Evolutionary conservation across 75 land plant species (phyloP).

Genomic region (Pinus tabuliformis): DNA sequence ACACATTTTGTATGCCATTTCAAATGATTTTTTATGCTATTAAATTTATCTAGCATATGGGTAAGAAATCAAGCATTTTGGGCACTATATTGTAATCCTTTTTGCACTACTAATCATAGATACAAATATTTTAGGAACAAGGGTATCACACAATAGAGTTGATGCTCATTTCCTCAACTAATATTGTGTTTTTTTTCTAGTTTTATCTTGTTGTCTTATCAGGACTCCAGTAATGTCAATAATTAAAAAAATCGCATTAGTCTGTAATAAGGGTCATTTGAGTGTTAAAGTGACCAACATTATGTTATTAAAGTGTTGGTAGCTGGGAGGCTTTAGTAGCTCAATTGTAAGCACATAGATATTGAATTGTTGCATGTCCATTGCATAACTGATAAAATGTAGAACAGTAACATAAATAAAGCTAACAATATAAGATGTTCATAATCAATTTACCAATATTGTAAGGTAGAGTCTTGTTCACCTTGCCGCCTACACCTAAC

Average conservation of each 20-base stretch:
- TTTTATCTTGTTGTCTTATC: not conserved
- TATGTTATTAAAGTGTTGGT: not conserved
- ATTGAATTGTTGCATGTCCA: too few relatives aligned
- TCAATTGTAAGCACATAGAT: too few relatives aligned
- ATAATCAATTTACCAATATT: too few relatives aligned
- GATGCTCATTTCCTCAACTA: not conserved
- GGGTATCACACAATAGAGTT: not conserved
- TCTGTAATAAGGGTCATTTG: too few relatives aligned
- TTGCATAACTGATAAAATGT: too few relatives aligned
- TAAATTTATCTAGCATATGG: not conserved
- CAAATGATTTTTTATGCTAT: not conserved
- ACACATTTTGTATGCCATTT: not conserved
- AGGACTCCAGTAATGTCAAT: not conserved
- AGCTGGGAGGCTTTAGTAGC: not conserved
- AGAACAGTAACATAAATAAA: too few relatives aligned
- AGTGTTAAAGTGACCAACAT: not conserved
- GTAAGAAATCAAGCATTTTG: not conserved
- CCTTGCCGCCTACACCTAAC: too few relatives aligned
- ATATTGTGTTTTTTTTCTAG: not conserved
- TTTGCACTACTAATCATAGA: not conserved
- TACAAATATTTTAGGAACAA: not conserved
- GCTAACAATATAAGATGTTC: too few relatives aligned
- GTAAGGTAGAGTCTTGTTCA: too few relatives aligned
- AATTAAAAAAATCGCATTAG: too few relatives aligned
- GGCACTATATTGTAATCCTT: not conserved